Evolutionary conservation across 192 early-diverging fungal genomes (phyloP).

Genomic region (Diversispora eburnea): DNA sequence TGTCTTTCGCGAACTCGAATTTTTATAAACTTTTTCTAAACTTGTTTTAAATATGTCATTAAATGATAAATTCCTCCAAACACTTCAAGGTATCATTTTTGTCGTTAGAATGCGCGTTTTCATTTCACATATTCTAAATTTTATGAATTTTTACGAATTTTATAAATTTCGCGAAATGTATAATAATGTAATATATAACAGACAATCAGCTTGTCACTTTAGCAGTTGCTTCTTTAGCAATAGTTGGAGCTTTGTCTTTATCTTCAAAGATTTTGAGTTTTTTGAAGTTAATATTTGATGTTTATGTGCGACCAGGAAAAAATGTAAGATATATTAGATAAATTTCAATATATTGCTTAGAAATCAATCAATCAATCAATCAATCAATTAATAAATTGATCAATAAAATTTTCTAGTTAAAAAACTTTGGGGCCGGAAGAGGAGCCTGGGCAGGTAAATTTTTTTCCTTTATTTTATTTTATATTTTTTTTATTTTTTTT

Average conservation of each 20-base stretch:
- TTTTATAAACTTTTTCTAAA: neutral
- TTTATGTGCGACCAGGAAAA: slow-evolving; percentile 42
- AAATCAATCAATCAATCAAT: too few species aligned
- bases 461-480: neutral
- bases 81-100: neutral
- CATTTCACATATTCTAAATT: too few species aligned
- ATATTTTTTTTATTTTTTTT: slow-evolving; percentile 1
- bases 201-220: neutral
- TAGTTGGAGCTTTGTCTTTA: neutral
- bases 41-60: neutral
- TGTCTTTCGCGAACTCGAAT: neutral
- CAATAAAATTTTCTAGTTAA: slow-evolving; percentile 33
- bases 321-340: slow-evolving; percentile 29
- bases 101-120: too few species aligned
- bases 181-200: neutral
- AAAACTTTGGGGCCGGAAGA: slow-evolving; percentile 52
- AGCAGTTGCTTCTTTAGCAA: neutral
- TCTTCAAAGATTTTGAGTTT: slow-evolving; percentile 30
- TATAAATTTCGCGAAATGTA: too few species aligned
- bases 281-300: slow-evolving; percentile 42
- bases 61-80: neutral
- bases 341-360: too few species aligned
- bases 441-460: slow-evolving; percentile 61
- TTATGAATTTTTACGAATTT: too few species aligned
- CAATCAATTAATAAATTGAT: too few species aligned